Conservation (phyloP, 1,284 basidiomycete species). For the Austropuccinia psidii region DNA sequence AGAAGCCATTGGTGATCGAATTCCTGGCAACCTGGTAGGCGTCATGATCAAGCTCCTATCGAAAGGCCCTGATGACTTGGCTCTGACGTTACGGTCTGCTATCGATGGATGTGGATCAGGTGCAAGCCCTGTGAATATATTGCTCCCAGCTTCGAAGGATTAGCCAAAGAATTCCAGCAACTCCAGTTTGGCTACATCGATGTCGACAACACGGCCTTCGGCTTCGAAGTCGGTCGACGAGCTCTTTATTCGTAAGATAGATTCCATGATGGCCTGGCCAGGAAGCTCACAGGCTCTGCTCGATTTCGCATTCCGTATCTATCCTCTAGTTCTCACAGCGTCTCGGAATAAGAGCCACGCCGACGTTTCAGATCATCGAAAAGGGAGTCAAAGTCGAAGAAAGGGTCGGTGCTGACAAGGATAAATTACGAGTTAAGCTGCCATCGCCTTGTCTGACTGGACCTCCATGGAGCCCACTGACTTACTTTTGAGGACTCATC, state of each 20-base stretch:
- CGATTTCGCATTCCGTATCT: neutral
- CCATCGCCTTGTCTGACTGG: no score
- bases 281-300: neutral
- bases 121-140: constrained; percentile 26
- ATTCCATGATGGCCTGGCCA: neutral
- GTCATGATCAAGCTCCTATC: neutral
- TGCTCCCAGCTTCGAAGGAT: neutral
- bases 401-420: constrained; percentile 18
- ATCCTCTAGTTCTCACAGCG: constrained; percentile 5
- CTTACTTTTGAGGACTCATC: no score
- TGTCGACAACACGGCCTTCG: constrained; percentile 27
- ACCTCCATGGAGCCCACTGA: no score
- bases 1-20: constrained; percentile 25
- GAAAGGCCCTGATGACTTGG: no score
- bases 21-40: constrained; percentile 26
- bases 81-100: no score
- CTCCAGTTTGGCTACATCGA: constrained; percentile 14
- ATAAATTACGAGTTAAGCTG: constrained; percentile 16
- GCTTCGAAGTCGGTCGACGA: constrained; percentile 3
- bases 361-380: constrained; percentile 28
- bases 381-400: constrained; percentile 30
- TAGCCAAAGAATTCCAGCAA: neutral
- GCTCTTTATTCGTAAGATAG: neutral
- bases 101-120: neutral
- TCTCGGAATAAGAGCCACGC: constrained; percentile 29